A percentile compares a stretch with the other conserved stretches of the same genome.
Conservation (phyloP, 768 basidiomycete genomes). For the Melanogaster broomeanus region DNA sequence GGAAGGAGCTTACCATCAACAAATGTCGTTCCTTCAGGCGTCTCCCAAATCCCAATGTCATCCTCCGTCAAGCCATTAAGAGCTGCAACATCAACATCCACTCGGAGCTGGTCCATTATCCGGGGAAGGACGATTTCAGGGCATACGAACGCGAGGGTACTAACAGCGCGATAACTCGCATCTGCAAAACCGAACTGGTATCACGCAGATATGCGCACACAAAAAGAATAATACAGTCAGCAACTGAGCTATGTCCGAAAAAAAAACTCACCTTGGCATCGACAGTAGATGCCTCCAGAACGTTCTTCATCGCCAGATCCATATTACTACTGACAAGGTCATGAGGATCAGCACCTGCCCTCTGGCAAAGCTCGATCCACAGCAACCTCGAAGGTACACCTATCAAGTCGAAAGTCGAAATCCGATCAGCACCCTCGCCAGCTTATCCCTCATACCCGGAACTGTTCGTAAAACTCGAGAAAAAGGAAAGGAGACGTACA, state of each 20-base stretch:
- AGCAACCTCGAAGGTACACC: slow-evolving; percentile 18
- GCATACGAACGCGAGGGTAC: slow-evolving; percentile 80
- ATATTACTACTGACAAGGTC: slow-evolving; percentile 53
- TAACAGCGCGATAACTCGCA: slow-evolving; percentile 73
- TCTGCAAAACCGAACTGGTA: slow-evolving; percentile 51
- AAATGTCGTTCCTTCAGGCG: slow-evolving; percentile 78
- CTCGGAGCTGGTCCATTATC: slow-evolving; percentile 63
- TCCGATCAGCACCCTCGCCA: not conserved
- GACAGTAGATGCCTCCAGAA: slow-evolving; percentile 48
- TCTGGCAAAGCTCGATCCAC: slow-evolving; percentile 86
- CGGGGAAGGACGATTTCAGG: slow-evolving; percentile 67
- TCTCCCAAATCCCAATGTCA: slow-evolving; percentile 84
- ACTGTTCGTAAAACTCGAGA: not conserved
- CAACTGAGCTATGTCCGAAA: not conserved
- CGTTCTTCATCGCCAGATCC: slow-evolving; percentile 48
- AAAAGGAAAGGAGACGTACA: slow-evolving; percentile 41
- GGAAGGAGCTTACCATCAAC: slow-evolving; percentile 61
- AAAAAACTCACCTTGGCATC: slow-evolving; percentile 46
- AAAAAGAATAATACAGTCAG: not conserved
- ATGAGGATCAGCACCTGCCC: slow-evolving; percentile 65
- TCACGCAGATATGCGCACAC: not conserved
- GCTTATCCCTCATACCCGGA: no score
- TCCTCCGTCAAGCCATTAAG: slow-evolving; percentile 65
- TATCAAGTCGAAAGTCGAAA: slow-evolving; percentile 1
- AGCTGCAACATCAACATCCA: slow-evolving; percentile 61